These are phyloP conservation scores for Buddleja alternifolia DNA, from an alignment of 257 asterid species.

Conservation along the genomic window DNA sequence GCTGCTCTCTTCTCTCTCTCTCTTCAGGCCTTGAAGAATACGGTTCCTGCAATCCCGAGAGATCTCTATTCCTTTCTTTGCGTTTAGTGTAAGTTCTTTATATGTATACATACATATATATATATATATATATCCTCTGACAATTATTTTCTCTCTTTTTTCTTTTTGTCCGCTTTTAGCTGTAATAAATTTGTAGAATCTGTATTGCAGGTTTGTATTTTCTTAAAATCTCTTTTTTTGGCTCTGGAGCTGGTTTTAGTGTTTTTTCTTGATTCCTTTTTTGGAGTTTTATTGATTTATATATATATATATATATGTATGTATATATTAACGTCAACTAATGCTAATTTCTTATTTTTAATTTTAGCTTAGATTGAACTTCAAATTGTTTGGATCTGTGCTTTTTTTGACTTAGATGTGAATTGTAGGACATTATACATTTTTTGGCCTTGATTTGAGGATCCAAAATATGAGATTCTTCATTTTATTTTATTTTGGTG, in stretches of 20 bases:
- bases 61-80: constrained; percentile 70
- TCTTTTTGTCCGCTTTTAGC: neutral
- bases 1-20: constrained; percentile 28
- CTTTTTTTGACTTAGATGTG: constrained; percentile 16
- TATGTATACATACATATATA: too few species aligned
- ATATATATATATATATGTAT: too few species aligned
- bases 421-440: neutral
- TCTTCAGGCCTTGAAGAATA: constrained; percentile 40
- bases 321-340: neutral
- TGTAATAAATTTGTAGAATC: constrained; percentile 5
- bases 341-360: neutral
- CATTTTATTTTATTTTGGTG: constrained; percentile 13
- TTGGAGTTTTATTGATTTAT: too few species aligned
- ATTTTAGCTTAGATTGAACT: constrained; percentile 29
- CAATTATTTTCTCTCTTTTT: constrained; percentile 11
- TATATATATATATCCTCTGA: neutral
- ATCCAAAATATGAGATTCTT: constrained; percentile 16
- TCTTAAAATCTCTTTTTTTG: constrained; percentile 4
- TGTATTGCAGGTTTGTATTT: constrained; percentile 6
- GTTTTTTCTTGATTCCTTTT: neutral
- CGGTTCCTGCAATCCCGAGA: constrained; percentile 44
- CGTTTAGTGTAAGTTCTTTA: constrained; percentile 59
- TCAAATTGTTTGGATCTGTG: constrained; percentile 42
- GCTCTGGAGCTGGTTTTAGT: constrained; percentile 22
- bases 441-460: constrained; percentile 12